Evolutionary conservation across 441 rosid species (phyloP).

Genomic region (Erysimum cheiri): DNA sequence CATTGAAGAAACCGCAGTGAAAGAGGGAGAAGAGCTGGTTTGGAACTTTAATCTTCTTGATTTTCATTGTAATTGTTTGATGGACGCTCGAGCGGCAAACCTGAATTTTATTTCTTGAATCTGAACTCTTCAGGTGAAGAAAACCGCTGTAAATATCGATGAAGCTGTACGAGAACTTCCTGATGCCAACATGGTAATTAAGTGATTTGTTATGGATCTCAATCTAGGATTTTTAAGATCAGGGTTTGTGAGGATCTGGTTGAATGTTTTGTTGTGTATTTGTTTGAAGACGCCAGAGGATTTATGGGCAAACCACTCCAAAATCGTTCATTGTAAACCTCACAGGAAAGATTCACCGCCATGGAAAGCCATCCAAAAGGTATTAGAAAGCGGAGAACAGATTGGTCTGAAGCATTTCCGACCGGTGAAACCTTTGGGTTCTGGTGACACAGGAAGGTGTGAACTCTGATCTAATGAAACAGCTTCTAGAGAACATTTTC

Average conservation of each 20-base stretch:
- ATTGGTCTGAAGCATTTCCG: constrained; percentile 83
- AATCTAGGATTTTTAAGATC: neutral
- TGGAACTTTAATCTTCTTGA: constrained; percentile 1
- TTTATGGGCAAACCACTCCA: constrained; percentile 94
- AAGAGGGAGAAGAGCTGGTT: constrained; percentile 81
- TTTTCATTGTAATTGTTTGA: neutral
- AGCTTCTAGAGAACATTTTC: neutral
- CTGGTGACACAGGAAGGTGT: constrained; percentile 99
- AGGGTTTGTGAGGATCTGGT: constrained; percentile 8
- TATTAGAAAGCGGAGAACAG: constrained; percentile 73
- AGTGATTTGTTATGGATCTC: constrained; percentile 14
- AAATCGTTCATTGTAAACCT: constrained; percentile 81
- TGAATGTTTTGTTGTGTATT: constrained; percentile 13
- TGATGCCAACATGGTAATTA: constrained; percentile 96
- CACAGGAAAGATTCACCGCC: constrained; percentile 78
- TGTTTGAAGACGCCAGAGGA: constrained; percentile 88
- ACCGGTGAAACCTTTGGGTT: constrained; percentile 91
- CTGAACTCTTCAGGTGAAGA: constrained; percentile 67
- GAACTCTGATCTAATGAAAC: constrained; percentile 9
- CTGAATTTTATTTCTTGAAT: neutral
- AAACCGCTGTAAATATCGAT: constrained; percentile 92
- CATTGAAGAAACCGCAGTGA: constrained; percentile 69
- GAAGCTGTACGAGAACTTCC: constrained; percentile 98
- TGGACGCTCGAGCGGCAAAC: neutral
- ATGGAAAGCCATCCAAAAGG: constrained; percentile 88